Evolutionary conservation across 768 basidiomycete species (phyloP).

Genomic region (Russula ochroleuca): DNA sequence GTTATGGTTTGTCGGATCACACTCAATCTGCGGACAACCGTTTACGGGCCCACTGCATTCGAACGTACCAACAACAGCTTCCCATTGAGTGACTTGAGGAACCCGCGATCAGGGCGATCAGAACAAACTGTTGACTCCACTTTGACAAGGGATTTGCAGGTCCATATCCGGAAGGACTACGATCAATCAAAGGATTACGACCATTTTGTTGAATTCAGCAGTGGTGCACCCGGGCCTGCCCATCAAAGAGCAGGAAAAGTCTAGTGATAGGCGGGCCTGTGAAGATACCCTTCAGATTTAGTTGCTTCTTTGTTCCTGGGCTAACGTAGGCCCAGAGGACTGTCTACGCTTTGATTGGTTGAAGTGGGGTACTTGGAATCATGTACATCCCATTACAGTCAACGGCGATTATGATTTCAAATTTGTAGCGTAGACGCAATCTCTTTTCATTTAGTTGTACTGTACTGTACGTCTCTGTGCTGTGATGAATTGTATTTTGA

Average conservation of each 20-base stretch:
- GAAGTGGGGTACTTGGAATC: neutral
- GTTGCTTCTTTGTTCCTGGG: neutral
- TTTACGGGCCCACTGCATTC: slow-evolving; percentile 19
- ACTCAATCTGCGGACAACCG: slow-evolving; percentile 25
- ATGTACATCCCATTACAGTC: neutral
- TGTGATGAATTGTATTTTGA: neutral
- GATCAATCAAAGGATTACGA: neutral
- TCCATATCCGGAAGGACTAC: slow-evolving; percentile 19
- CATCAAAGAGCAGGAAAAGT: neutral
- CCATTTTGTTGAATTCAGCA: neutral
- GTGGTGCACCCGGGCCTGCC: neutral
- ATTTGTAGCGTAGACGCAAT: neutral
- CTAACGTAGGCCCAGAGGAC: neutral
- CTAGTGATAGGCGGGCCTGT: neutral
- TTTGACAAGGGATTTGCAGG: slow-evolving; percentile 9
- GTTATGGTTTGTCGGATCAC: slow-evolving; percentile 27
- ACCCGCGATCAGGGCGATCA: slow-evolving; percentile 3
- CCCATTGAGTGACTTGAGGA: slow-evolving; percentile 16
- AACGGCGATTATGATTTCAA: neutral
- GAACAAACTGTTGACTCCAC: neutral
- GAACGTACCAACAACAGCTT: slow-evolving; percentile 14
- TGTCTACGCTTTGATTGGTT: neutral
- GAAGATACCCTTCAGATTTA: neutral
- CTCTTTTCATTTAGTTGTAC: neutral
- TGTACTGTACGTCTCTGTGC: neutral